Base-by-base conservation (phyloP, 208 protist species). In the Herpetomonas samuelpessoai region DNA sequence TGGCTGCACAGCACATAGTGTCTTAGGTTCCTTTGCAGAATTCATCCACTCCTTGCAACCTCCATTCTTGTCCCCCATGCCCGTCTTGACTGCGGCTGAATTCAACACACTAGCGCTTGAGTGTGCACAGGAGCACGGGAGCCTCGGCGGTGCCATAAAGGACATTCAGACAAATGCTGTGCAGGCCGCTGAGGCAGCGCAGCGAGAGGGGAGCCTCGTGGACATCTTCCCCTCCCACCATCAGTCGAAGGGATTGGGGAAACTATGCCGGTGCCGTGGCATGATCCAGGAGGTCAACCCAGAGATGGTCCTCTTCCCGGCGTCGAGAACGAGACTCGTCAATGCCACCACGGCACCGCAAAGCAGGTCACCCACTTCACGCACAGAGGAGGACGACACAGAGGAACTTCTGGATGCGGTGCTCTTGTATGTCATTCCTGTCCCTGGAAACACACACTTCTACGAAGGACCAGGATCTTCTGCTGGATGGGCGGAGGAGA, bases 261-360 rank as follows among this genome's bases (percentile, higher is more conserved):
- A 60, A 31, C 63, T 91, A 10, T 84, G 68, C 28, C 73, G 80
- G 0, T 91, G 83, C 54, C 78, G 88, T 2, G 88, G 83, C 25
- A 94, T 94, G 88, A 81, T 94, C 26, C 88, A 94, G 54, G 83
- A 94, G 49, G 65, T 94, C 18, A 62, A 85, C 0, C 62, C 82
- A 0, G 79, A 84, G 41, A 28, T 88, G 10, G 68, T 60, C 10
- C 56, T 94, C 2, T 86, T 87, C 59, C 65, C 69, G 44, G 74
- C 81, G 1, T 70, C 57, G 3, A 19, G 38, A n/a, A n/a, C n/a
- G n/a, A n/a, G n/a, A n/a, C n/a, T n/a, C n/a, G n/a, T n/a, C n/a
- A n/a, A n/a, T n/a, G n/a, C n/a, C n/a, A n/a, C n/a, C n/a, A n/a
- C n/a, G n/a, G n/a, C n/a, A n/a, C n/a, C n/a, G n/a, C n/a, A n/a